Evolutionary conservation across 2,329 filamentous ascomycete genomes (phyloP).

Genomic region (Orbilia oligospora): DNA sequence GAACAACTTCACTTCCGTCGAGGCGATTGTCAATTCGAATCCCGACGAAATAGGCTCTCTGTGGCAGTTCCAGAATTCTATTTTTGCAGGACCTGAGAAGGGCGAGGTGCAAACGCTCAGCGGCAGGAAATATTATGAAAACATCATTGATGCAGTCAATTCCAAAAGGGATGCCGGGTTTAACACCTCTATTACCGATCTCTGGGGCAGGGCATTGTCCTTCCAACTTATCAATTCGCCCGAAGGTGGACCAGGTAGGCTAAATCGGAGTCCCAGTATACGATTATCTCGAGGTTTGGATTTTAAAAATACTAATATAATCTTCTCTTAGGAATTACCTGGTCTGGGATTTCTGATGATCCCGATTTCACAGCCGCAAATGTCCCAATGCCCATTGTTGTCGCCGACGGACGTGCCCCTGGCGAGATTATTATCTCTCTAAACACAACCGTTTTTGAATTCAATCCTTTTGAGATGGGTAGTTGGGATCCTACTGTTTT

Average conservation of each 20-base stretch:
- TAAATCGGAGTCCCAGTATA: neutral
- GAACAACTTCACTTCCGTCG: conserved; percentile 67
- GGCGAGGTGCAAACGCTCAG: conserved; percentile 18
- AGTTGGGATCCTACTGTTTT: conserved; percentile 80
- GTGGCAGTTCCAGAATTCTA: conserved; percentile 76
- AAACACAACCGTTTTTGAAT: conserved; percentile 83
- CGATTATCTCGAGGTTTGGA: conserved; percentile 74
- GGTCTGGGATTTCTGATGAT: conserved; percentile 80
- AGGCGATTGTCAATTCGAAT: conserved; percentile 43
- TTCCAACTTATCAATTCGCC: conserved; percentile 48
- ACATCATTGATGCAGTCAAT: conserved; percentile 73
- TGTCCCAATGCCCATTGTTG: conserved; percentile 80
- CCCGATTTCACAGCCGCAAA: conserved; percentile 75
- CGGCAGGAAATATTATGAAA: conserved; percentile 73
- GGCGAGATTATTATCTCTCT: conserved; percentile 74
- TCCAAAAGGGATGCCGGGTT: conserved; percentile 77
- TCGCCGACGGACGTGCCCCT: conserved; percentile 78
- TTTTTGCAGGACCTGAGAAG: conserved; percentile 72
- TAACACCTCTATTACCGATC: conserved; percentile 83
- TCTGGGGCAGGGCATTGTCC: conserved; percentile 72
- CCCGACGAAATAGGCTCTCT: conserved; percentile 66
- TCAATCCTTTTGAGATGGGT: conserved; percentile 85
- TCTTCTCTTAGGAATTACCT: conserved; percentile 74
- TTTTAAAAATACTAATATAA: conserved; percentile 66
- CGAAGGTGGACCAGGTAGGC: conserved; percentile 70